phyloP scores from a whole-genome alignment of 1,284 basidiomycete species.

The Malassezia cuniculi region DNA sequence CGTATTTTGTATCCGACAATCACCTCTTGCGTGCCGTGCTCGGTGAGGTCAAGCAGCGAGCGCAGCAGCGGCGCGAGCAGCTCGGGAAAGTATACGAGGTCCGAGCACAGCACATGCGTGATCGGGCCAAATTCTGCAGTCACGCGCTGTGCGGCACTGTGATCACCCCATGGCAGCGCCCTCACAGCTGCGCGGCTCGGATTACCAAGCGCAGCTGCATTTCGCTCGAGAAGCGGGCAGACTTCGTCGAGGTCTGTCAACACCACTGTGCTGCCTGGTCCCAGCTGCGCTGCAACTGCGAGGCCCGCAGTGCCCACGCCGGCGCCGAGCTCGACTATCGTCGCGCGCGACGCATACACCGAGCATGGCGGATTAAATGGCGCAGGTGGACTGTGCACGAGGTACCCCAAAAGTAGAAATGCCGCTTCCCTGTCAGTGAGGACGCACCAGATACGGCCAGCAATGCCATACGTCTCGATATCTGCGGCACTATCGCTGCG shows the following conservation, averaged over 20 bases:
- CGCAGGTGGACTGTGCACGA: constrained; percentile 10
- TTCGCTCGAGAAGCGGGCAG: constrained; percentile 31
- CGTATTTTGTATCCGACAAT: constrained; percentile 56
- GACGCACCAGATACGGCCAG: constrained; percentile 35
- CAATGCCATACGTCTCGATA: constrained; percentile 38
- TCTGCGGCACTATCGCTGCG: constrained; percentile 25
- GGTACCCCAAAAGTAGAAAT: constrained; percentile 27
- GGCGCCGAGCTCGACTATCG: constrained; percentile 35
- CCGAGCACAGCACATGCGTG: constrained; percentile 38
- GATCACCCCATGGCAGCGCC: constrained; percentile 32
- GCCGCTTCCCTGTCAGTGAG: constrained; percentile 25
- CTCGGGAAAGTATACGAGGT: constrained; percentile 43
- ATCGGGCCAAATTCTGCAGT: constrained; percentile 4
- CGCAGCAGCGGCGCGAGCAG: constrained; percentile 35
- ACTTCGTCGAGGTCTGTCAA: constrained; percentile 41
- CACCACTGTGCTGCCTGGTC: constrained; percentile 14
- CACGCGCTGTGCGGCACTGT: constrained; percentile 7
- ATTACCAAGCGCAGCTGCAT: constrained; percentile 15
- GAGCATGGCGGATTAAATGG: constrained; percentile 37
- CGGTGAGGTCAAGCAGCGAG: constrained; percentile 29
- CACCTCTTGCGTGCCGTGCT: constrained; percentile 16
- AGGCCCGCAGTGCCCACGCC: constrained; percentile 38
- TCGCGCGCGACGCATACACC: constrained; percentile 10
- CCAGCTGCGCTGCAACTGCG: constrained; percentile 25
- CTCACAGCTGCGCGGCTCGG: too few species aligned